phyloP scores from a whole-genome alignment of 129 eudicot genomes.

The Mikania micrantha region DNA sequence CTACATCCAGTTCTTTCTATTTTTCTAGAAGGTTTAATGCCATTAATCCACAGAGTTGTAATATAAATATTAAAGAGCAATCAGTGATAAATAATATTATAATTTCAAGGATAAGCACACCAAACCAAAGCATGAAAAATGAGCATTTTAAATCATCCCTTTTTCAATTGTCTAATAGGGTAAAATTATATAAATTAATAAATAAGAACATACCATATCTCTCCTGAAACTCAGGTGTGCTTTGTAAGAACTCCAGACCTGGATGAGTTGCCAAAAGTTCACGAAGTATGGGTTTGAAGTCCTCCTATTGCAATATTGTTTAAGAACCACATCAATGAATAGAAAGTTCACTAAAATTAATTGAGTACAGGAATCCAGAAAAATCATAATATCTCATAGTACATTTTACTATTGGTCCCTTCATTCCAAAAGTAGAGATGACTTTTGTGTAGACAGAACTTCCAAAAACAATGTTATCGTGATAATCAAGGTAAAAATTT shows the following conservation, averaged over 20 bases:
- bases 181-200: neutral
- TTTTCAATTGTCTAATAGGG: neutral
- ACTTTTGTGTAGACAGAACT: neutral
- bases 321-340: constrained; percentile 3
- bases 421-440: neutral
- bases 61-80: neutral
- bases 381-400: neutral
- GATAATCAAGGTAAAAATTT: constrained; percentile 4
- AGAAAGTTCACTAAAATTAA: neutral
- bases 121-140: too few species aligned
- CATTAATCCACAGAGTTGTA: neutral
- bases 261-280: constrained; percentile 48
- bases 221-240: constrained; percentile 27
- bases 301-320: constrained; percentile 38
- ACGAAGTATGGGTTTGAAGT: constrained; percentile 46
- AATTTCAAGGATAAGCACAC: too few species aligned
- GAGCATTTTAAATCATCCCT: neutral
- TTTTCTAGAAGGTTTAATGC: neutral
- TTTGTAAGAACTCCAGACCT: constrained; percentile 26
- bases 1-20: neutral
- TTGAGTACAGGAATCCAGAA: neutral
- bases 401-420: neutral
- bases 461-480: neutral
- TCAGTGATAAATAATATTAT: neutral
- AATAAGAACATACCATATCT: constrained; percentile 21